phyloP scores from a whole-genome alignment of 1,284 basidiomycete genomes.

The Cryptococcus jaspeensis region DNA sequence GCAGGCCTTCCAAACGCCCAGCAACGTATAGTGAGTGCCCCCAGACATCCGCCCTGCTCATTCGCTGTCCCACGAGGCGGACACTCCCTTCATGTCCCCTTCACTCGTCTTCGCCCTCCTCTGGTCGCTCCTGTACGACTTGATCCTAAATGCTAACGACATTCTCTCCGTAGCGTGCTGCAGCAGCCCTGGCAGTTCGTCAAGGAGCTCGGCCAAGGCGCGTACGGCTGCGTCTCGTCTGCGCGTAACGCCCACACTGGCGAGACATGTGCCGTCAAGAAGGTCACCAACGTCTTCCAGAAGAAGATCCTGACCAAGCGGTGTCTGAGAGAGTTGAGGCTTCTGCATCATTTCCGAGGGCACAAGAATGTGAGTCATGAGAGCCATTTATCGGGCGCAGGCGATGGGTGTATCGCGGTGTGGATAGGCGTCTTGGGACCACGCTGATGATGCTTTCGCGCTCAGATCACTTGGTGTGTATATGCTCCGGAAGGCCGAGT shows the following conservation, averaged over 20 bases:
- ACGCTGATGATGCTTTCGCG: not conserved
- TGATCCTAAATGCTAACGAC: not conserved
- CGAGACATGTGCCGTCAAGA: conserved; percentile 71
- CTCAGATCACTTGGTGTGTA: conserved; percentile 47
- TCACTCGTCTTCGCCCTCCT: not conserved
- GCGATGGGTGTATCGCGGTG: conserved; percentile 64
- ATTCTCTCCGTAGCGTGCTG: conserved; percentile 58
- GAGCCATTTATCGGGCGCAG: not conserved
- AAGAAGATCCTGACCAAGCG: conserved; percentile 92
- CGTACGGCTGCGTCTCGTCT: conserved; percentile 87
- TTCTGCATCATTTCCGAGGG: conserved; percentile 92
- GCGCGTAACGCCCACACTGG: conserved; percentile 79
- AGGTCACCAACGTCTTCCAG: conserved; percentile 93
- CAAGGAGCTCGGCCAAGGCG: conserved; percentile 92
- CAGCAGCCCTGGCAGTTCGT: conserved; percentile 89
- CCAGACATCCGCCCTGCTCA: not conserved
- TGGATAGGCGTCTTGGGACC: not conserved
- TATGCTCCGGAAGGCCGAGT: not conserved
- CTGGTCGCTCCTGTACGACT: not conserved
- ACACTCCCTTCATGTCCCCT: not conserved
- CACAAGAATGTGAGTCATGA: conserved; percentile 78
- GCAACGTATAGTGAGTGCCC: conserved; percentile 47
- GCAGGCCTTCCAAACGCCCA: conserved; percentile 48
- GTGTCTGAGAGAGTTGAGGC: conserved; percentile 88
- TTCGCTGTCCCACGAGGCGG: not conserved